Base-by-base conservation (phyloP, 108 stramenopile species). In the Nannochloropsis granulata region DNA sequence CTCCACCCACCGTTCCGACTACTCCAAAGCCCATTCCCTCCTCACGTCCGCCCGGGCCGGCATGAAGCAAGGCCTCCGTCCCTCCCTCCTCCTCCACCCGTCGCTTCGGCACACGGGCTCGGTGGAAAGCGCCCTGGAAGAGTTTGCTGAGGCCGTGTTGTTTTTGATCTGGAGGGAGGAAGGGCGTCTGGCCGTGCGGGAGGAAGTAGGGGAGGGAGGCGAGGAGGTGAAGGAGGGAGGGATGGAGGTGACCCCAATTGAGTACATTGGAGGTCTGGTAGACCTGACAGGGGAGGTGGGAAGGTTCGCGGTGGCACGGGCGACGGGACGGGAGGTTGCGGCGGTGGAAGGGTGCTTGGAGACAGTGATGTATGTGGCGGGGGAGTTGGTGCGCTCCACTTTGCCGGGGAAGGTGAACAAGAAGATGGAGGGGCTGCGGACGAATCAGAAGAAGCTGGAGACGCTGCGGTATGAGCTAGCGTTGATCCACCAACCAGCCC, bases 271-370 rank as follows among this genome's bases (percentile, higher is more conserved):
- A 13, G 97, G 96, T 1, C 43, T 98, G n/a, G 95, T 95, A 45
- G 97, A 98, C 87, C 86, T 98, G 23, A 96, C 96, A 13, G 97
- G 97, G 13, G 97, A 98, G 86, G 90, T 98, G 46, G 96, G 96
- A 24, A 87, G 97, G n/a, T 94, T 90, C 84, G 96, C 95, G 13
- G 96, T 98, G 24, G 90, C 92, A 19, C 85, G 90, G 12, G 97
- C 95, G 34, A 96, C 97, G 12, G 88, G 84, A 24, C 89, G 97
- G n/a, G 95, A 97, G 84, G 78, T 84, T 24, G 92, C 92, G 25
- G 90, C 90, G 25, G 90, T 91, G 21, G 79, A 83, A 43, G 79
- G 43, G 12, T 84, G 86, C 86, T 82, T 86, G 23, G 86, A 88
- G 83, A 84, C 84, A n/a, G 56, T 71, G 2, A 21, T 71, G 56